A percentile compares a stretch with the other conserved stretches of the same genome.
Evolutionary conservation across 2,329 filamentous ascomycete species (phyloP).

Genomic region (Hypoxylon sp.): DNA sequence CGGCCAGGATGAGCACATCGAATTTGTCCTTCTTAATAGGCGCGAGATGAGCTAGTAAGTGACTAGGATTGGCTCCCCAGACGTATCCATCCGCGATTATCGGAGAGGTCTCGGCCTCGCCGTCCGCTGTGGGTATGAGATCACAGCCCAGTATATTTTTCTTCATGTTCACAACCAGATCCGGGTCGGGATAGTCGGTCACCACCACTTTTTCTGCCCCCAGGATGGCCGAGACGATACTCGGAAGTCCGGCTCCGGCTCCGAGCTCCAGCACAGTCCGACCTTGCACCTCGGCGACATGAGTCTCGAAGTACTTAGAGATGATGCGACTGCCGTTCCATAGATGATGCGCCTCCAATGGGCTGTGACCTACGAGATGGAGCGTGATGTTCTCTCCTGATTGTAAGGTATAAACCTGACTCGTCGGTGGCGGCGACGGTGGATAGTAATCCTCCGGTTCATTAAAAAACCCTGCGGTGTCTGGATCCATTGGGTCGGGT

Average conservation of each 20-base stretch:
- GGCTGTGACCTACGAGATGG: constrained; percentile 85
- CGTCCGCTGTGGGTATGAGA: constrained; percentile 45
- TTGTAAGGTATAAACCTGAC: constrained; percentile 73
- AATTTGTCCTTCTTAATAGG: constrained; percentile 58
- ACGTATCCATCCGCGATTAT: constrained; percentile 76
- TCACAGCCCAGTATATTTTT: constrained; percentile 74
- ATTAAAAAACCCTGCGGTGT: constrained; percentile 66
- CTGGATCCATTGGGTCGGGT: constrained; percentile 30
- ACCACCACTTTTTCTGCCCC: constrained; percentile 78
- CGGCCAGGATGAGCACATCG: constrained; percentile 85
- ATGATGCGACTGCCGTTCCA: constrained; percentile 90
- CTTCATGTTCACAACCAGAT: constrained; percentile 81
- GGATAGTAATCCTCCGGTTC: constrained; percentile 85
- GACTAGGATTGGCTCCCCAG: constrained; percentile 75
- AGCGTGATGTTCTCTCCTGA: constrained; percentile 72
- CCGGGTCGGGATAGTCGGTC: constrained; percentile 87
- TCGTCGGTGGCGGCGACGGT: constrained; percentile 78
- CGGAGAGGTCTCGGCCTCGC: constrained; percentile 42
- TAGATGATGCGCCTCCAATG: constrained; percentile 87
- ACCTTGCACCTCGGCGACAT: constrained; percentile 67
- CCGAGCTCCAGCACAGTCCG: constrained; percentile 88
- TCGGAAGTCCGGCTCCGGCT: constrained; percentile 85
- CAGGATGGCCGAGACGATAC: constrained; percentile 76
- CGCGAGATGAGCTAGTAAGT: constrained; percentile 67
- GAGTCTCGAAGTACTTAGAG: constrained; percentile 78